These are phyloP conservation scores for Mycena crocata DNA, from an alignment of 768 basidiomycete species.

Conservation along the genomic window DNA sequence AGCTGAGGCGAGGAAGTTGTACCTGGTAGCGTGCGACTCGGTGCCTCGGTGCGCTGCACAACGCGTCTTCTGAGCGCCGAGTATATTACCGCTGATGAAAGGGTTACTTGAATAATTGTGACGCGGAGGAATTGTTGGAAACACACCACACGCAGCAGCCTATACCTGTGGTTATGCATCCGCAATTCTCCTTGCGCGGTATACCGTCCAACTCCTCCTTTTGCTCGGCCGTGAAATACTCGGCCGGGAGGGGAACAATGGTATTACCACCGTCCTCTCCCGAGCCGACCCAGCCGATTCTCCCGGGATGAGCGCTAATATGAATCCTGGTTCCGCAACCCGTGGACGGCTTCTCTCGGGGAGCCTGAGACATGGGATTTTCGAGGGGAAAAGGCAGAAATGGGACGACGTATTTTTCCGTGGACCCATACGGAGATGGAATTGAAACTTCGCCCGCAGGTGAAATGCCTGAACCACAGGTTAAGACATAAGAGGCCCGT, in stretches of 20 bases:
- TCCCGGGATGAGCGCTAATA: background rate
- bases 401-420: background rate
- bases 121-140: too few species aligned
- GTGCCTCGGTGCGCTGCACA: too few species aligned
- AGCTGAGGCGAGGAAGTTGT: too few species aligned
- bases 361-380: background rate
- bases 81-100: too few species aligned
- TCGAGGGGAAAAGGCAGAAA: conserved; percentile 9
- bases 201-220: background rate
- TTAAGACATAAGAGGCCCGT: too few species aligned
- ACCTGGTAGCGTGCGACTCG: too few species aligned
- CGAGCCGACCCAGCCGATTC: background rate
- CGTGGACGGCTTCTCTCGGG: background rate
- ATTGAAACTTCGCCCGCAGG: too few species aligned
- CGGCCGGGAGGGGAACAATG: background rate
- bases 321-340: conserved; percentile 5
- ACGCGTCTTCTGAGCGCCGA: too few species aligned
- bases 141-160: conserved; percentile 18
- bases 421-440: background rate
- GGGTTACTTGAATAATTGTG: too few species aligned
- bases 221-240: conserved; percentile 18
- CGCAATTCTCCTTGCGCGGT: background rate
- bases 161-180: background rate
- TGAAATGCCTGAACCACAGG: background rate
- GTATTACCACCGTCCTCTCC: background rate